Percentiles rank a stretch among this genome's conserved stretches.
Evolutionary conservation across 768 basidiomycete genomes (phyloP).

Genomic region (Rhizopogon vinicolor): DNA sequence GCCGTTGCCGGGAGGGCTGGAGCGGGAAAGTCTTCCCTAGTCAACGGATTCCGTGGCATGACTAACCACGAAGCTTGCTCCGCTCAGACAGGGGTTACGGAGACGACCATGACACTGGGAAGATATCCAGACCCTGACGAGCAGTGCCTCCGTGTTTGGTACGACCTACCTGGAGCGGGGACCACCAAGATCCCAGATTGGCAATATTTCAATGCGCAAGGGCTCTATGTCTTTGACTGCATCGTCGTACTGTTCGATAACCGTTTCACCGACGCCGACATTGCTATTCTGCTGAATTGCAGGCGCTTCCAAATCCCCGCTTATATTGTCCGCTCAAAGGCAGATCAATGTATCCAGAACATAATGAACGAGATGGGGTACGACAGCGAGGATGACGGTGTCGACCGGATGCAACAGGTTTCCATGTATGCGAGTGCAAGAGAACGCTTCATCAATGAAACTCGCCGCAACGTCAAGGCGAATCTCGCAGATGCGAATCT

Average conservation of each 20-base stretch:
- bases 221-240: conserved; percentile 32
- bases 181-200: conserved; percentile 31
- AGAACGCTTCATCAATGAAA: conserved; percentile 22
- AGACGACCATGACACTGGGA: conserved; percentile 25
- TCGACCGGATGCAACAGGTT: not conserved
- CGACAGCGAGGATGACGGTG: not conserved
- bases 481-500: conserved; percentile 20
- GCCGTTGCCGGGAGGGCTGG: conserved; percentile 25
- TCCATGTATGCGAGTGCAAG: conserved; percentile 18
- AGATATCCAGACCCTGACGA: conserved; percentile 26
- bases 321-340: conserved; percentile 25
- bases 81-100: conserved; percentile 27
- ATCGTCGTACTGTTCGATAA: conserved; percentile 30
- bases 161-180: conserved; percentile 33
- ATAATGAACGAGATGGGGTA: not conserved
- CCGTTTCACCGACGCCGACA: conserved; percentile 32
- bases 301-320: conserved; percentile 30
- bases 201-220: conserved; percentile 35
- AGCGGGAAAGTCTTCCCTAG: conserved; percentile 26
- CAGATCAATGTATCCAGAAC: conserved; percentile 10
- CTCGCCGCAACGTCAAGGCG: conserved; percentile 16
- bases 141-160: conserved; percentile 28
- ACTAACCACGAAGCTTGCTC: conserved; percentile 20
- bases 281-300: conserved; percentile 29
- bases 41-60: conserved; percentile 29